Percentiles rank a stretch among this genome's conserved stretches.
These are phyloP conservation scores for Exophiala mesophila DNA, from an alignment of 2,329 filamentous ascomycete genomes.

Conservation along the genomic window DNA sequence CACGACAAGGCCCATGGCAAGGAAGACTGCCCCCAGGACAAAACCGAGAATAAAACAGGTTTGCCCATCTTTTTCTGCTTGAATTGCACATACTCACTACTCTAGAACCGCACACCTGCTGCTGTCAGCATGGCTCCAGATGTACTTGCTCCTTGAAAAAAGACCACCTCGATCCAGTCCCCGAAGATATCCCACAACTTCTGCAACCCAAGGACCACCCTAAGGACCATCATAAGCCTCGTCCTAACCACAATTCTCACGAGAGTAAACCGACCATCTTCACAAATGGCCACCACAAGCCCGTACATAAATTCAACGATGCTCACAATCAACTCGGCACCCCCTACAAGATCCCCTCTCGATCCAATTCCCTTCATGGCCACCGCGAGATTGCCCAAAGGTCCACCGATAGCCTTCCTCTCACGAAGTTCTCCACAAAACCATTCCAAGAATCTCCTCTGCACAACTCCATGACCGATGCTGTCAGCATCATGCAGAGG, in stretches of 20 bases:
- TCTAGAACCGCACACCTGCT: conserved; percentile 30
- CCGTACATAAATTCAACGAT: conserved; percentile 60
- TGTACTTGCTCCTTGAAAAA: conserved; percentile 59
- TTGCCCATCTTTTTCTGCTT: conserved; percentile 1
- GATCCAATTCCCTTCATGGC: conserved; percentile 47
- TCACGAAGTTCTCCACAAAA: conserved; percentile 30
- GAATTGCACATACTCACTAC: conserved; percentile 3
- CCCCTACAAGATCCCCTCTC: conserved; percentile 57
- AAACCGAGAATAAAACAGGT: conserved; percentile 35
- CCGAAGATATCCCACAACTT: conserved; percentile 33
- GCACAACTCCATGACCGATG: conserved; percentile 31
- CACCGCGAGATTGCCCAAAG: conserved; percentile 44
- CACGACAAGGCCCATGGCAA: conserved; percentile 65
- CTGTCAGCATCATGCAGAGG: conserved; percentile 32
- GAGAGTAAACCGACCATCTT: conserved; percentile 58
- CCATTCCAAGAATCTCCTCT: conserved; percentile 28
- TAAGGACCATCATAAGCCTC: conserved; percentile 48
- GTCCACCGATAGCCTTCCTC: conserved; percentile 50
- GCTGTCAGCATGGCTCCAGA: conserved; percentile 55
- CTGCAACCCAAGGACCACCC: conserved; percentile 37
- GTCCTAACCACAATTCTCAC: conserved; percentile 46
- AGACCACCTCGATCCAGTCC: conserved; percentile 49
- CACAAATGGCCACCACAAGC: conserved; percentile 61
- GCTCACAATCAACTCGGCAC: conserved; percentile 55
- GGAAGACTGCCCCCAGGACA: conserved; percentile 31